Evolutionary conservation across 1,139 yeast species (phyloP), one percentile per base, ranked within the genome.

Genomic region (Geotrichum restrictum): DNA sequence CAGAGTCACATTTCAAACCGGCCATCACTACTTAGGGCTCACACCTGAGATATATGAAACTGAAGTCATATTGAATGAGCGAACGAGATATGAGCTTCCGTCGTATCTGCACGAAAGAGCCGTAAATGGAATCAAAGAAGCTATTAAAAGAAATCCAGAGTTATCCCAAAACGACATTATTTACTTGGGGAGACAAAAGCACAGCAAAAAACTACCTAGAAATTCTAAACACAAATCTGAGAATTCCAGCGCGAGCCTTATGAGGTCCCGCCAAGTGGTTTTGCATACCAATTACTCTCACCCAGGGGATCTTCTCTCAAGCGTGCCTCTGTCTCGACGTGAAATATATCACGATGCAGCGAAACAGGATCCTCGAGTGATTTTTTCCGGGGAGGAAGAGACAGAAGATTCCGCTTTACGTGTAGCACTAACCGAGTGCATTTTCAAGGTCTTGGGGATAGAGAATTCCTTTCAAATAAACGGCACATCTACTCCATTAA

Each of bases 1-100:
- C 66, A 79, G 95, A 61, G 97, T 93, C 5, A 91, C 98, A 0
- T 83, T 91, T 70, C 93, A 85, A 64, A 87, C 97, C 0, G 87
- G 94, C 11, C 94, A 91, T 64, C 79, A 81, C 60, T 93, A 93
- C 66, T 73, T 93, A 49, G 96, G 96, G 0, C 71, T 93, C 33
- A 88, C 98, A 0, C 75, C 80, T 27, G 96, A 89, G 62, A 82
- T 93, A 38, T 78, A 88, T 60, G 82, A 84, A 53, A 83, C 91
- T 16, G 98, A 93, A 64, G 70, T 79, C 3, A 74, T 75, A 19
- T 72, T 93, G 50, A 93, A 93, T 65, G 68, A 73, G 32, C 65
- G 70, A 7, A 71, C 76, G 1, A 67, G 70, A 19, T 70, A 73
- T 54, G 78, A 76, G 46, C 67, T 88, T 18, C 96, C 97, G 0